A percentile compares a stretch with the other conserved stretches of the same genome.
These are phyloP conservation scores for Heracleum sosnowskyi DNA, from an alignment of 129 eudicot species.

Conservation along the genomic window DNA sequence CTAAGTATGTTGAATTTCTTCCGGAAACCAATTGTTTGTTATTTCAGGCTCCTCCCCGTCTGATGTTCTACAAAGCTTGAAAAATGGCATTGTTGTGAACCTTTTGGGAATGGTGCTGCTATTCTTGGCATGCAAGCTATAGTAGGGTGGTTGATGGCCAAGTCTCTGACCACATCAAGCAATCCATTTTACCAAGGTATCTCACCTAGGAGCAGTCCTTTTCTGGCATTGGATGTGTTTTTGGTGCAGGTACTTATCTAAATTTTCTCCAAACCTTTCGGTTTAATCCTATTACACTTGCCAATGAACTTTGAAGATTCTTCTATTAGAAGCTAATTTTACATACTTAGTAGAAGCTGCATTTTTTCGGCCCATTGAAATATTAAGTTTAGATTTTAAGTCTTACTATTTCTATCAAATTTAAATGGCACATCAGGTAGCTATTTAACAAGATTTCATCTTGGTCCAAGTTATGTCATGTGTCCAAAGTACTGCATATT, in stretches of 20 bases:
- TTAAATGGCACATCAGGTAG: too few relatives aligned
- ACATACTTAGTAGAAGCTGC: neutral
- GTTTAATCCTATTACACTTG: neutral
- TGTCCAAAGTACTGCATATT: too few relatives aligned
- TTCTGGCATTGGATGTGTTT: conserved; percentile 92
- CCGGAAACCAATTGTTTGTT: neutral
- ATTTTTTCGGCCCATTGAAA: too few relatives aligned
- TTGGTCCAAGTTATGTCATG: too few relatives aligned
- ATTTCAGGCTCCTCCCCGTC: conserved; percentile 97
- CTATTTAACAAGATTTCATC: too few relatives aligned
- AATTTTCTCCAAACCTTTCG: conserved; percentile 8
- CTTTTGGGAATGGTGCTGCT: conserved; percentile 92
- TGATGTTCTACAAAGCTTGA: conserved; percentile 76
- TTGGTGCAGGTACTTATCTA: conserved; percentile 73
- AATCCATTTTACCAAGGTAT: conserved; percentile 76
- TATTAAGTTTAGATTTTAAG: too few relatives aligned
- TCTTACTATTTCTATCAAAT: too few relatives aligned
- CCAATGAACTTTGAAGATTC: neutral
- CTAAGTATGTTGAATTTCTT: neutral
- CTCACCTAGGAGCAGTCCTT: conserved; percentile 82
- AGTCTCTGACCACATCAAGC: conserved; percentile 85
- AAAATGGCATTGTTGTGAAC: conserved; percentile 67
- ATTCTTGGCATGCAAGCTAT: conserved; percentile 93
- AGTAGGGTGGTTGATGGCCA: conserved; percentile 82
- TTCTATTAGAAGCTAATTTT: neutral